Evolutionary conservation across 179 eudicot species (phyloP), one percentile per base, ranked within the genome.

Genomic region (Pouteria campechiana): DNA sequence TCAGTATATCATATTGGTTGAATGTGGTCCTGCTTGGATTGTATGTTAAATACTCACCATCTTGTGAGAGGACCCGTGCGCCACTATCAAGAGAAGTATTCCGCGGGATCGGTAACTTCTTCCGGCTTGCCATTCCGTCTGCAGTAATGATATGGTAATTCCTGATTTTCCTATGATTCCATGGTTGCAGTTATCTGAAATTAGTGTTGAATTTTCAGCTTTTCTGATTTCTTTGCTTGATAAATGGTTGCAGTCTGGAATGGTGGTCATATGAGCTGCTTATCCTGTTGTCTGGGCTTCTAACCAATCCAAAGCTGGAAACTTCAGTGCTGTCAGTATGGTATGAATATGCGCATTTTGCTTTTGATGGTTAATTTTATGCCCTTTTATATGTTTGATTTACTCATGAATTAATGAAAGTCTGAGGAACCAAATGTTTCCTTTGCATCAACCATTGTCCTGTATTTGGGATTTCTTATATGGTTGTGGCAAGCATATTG

Each of bases 251-350:
- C 37, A 83, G 90, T 35, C 63, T 83, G 17, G 85, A 76, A 44
- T 80, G 89, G 90, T 83, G 94, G 94, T 76, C 90, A 34, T 70
- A 70, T 72, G 94, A 83, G 69, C 52, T 80, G 41, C 62, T 80
- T 21, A 49, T 85, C 37, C 60, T 85, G 57, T 56, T 80, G 25
- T 72, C 86, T n/a, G 81, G 83, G 22, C 71, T 75, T 48, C 48
- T 81, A 20, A 87, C 95, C 32, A 62, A 73, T 57, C 81, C 84
- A 14, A 55, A 68, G 48, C 76, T 81, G 6, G 80, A 70, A 61
- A 60, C 85, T 41, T 81, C 92, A 11, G 85, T 81, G 25, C 62
- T 81, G 2, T 81, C 92, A 9, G 71, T 81, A 22, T 77, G 90
- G 90, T 77, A 68, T 34, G 64, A 20, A 48, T 44, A n/a, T n/a